Base-by-base conservation (phyloP, 805 yeast genomes). In the Pichia exigua region DNA sequence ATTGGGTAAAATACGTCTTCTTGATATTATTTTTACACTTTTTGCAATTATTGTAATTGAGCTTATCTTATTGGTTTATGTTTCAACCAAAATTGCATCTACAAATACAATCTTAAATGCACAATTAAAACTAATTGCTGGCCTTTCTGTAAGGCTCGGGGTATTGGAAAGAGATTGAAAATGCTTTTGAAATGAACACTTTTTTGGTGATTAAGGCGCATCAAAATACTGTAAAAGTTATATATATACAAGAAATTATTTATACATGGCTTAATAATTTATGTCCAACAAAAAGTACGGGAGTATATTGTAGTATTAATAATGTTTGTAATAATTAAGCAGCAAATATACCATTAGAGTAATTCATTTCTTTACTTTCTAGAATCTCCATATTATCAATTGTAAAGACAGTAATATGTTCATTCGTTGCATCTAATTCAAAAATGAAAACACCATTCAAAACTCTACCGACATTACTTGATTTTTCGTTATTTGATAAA, bases 321-420 rank as follows among this genome's bases (percentile, higher is more conserved):
- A 17, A 30, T 30, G 13, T 24, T 24, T 24, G 8, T 43, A 24
- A 22, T 15, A 22, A n/a, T 38, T n/a, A 48, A 15, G 51, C 48
- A 8, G 51, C 51, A 15, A 51, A 45, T 15, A 48, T 45, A 11
- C 48, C 51, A 45, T 51, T 51, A 30, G 56, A 46, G 21, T 44
- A 46, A 45, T 56, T 51, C 15, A 52, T 40, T 48, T 62, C 61
- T 27, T 68, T 67, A 44, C 64, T 73, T 58, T 82, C 86, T 24
- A 79, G 65, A 44, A 83, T 71, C 54, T 83, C 83, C 51, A 85
- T 73, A 58, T 82, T 76, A 57, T 85, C 92, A 32, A 85, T 73
- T 2, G 86, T 81, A 61, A 84, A 87, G 6, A 81, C 87, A 8
- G 72, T 45, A 35, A 85, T 77, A 54, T 71, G 63, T 52, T 77